Evolutionary conservation across 2,329 filamentous ascomycete species (phyloP), one percentile per base, ranked within the genome.

Genomic region (Claviceps lovelessii): DNA sequence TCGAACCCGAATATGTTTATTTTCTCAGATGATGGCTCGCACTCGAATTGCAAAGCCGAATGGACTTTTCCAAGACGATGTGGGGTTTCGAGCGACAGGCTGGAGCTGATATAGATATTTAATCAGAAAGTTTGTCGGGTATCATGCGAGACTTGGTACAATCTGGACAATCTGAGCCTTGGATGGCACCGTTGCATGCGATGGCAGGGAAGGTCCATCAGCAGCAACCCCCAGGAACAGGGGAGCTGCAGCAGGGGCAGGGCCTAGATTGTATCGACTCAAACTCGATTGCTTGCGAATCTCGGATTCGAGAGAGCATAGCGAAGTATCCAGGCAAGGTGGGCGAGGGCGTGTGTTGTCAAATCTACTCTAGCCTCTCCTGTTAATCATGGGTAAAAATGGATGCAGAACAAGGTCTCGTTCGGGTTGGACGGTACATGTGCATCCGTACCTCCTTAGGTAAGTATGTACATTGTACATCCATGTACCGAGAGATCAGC

Each of bases 81-180:
- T 55, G 57, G 55, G 48, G 53, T 54, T 52, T 49, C 9, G 8
- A 10, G 53, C 37, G 55, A 54, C 57, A 49, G 47, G 53, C 53
- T 39, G 33, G 39, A 52, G 57, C 52, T 54, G 50, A 52, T 54
- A 53, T 51, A 28, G 2, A 46, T 28, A 23, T 45, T n/a, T 45
- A 45, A 10, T 45, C 44, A 46, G 15, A 29, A n/a, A 45, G 47
- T 46, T 39, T 15, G 51, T 46, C 51, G 31, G 35, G 49, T n/a
- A 19, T 29, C 47, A 49, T 13, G 47, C 11, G 44, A 45, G 42
- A 51, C 52, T 53, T 46, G 52, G 49, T 45, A 42, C 42, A 19
- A 45, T 56, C 53, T 57, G 53, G 53, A 48, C 42, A 19, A 45
- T 56, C 53, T 57, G 55, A 51, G 53, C 44, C n/a, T 50, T 42